Evolutionary conservation across 345 rosid genomes (phyloP).

Genomic region (Eutrema japonicum): DNA sequence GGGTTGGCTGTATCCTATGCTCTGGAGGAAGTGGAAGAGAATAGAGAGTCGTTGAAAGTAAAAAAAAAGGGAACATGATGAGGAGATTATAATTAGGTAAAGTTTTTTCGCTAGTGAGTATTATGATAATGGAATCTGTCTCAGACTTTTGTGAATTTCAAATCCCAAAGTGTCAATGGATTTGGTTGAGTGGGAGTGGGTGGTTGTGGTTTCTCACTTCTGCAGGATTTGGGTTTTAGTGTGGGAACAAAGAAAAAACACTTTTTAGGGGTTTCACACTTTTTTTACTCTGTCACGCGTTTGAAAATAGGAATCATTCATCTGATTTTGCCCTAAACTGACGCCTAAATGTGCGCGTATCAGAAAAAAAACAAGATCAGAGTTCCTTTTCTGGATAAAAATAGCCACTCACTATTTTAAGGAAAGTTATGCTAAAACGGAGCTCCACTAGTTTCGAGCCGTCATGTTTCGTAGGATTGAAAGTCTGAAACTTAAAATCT

Average conservation of each 20-base stretch:
- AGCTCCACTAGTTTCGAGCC: neutral
- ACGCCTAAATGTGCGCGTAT: slow-evolving; percentile 27
- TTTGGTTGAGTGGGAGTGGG: slow-evolving; percentile 49
- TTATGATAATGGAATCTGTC: slow-evolving; percentile 38
- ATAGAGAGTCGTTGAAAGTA: slow-evolving; percentile 41
- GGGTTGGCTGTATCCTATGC: slow-evolving; percentile 37
- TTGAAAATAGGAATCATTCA: slow-evolving; percentile 40
- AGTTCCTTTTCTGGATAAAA: slow-evolving; percentile 4
- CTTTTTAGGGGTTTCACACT: slow-evolving; percentile 28
- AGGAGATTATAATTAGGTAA: slow-evolving; percentile 36
- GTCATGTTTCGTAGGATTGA: neutral
- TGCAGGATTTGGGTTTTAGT: slow-evolving; percentile 30
- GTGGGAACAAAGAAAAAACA: neutral
- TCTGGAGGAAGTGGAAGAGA: slow-evolving; percentile 24
- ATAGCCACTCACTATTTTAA: slow-evolving; percentile 27
- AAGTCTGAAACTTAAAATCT: slow-evolving; percentile 5
- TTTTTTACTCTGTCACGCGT: slow-evolving; percentile 35
- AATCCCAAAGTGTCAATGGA: slow-evolving; percentile 42
- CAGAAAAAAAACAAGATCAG: neutral
- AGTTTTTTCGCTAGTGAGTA: slow-evolving; percentile 25
- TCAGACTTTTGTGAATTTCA: slow-evolving; percentile 34
- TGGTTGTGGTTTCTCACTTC: slow-evolving; percentile 41
- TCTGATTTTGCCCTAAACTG: slow-evolving; percentile 19
- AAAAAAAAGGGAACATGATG: slow-evolving; percentile 8
- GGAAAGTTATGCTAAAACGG: slow-evolving; percentile 9